Percentiles rank a stretch among this genome's conserved stretches.
Evolutionary conservation across 2,329 filamentous ascomycete genomes (phyloP).

Genomic region (Alternaria consortialis): DNA sequence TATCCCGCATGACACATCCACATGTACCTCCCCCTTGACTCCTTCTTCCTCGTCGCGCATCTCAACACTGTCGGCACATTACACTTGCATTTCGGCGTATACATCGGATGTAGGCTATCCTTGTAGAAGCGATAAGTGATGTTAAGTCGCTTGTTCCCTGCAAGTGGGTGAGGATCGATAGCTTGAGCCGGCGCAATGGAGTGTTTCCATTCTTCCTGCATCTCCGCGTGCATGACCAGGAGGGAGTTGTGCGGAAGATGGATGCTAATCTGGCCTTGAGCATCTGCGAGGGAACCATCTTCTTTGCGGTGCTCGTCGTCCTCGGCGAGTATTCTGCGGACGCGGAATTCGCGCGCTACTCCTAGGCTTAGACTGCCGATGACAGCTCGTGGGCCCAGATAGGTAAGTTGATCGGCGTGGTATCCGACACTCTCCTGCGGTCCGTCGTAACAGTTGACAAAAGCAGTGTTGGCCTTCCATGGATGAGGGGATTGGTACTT

Average conservation of each 20-base stretch:
- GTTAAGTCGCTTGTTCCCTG: constrained; percentile 85
- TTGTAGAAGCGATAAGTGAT: constrained; percentile 93
- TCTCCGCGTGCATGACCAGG: constrained; percentile 95
- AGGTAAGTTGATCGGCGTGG: constrained; percentile 92
- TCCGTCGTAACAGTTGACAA: constrained; percentile 93
- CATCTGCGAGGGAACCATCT: constrained; percentile 61
- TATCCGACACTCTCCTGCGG: constrained; percentile 85
- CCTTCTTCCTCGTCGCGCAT: constrained; percentile 80
- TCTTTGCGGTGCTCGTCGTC: constrained; percentile 58
- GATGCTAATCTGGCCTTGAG: constrained; percentile 87
- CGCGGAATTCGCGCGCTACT: constrained; percentile 91
- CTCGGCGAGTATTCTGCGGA: constrained; percentile 75
- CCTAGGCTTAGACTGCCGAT: constrained; percentile 92
- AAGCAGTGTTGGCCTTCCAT: constrained; percentile 89
- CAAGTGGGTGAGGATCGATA: constrained; percentile 84
- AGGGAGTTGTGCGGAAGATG: constrained; percentile 95
- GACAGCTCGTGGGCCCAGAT: constrained; percentile 85
- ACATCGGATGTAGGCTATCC: constrained; percentile 75
- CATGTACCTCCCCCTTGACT: constrained; percentile 82
- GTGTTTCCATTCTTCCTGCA: constrained; percentile 98
- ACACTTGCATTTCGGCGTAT: constrained; percentile 82
- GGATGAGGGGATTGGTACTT: constrained; percentile 75
- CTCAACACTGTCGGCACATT: constrained; percentile 73
- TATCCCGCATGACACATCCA: constrained; percentile 91
- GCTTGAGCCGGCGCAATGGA: constrained; percentile 76